phyloP scores from a whole-genome alignment of 371 early-diverging fungal species.

The Chytridium lagenaria region DNA sequence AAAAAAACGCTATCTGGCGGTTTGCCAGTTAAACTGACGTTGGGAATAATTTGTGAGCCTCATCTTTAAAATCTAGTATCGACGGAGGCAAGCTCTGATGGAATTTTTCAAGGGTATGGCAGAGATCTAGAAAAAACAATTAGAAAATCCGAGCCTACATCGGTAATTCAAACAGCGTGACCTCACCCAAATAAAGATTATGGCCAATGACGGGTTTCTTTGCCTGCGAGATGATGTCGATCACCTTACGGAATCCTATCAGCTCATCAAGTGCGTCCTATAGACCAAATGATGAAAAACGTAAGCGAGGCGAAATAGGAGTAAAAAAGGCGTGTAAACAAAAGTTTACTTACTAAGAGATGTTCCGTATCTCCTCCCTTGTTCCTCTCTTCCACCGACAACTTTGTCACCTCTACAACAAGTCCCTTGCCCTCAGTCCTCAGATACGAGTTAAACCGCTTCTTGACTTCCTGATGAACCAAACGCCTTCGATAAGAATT shows the following conservation, averaged over 20 bases:
- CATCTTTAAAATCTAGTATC: slow-evolving; percentile 66
- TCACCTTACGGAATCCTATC: slow-evolving; percentile 78
- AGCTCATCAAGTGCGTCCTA: slow-evolving; percentile 66
- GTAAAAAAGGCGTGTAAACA: slow-evolving; percentile 1
- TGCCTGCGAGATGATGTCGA: slow-evolving; percentile 72
- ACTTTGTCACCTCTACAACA: slow-evolving; percentile 50
- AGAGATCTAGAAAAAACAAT: slow-evolving; percentile 60
- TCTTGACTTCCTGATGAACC: slow-evolving; percentile 73
- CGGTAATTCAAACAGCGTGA: too few relatives aligned
- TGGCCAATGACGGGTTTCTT: slow-evolving; percentile 83
- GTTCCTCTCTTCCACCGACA: slow-evolving; percentile 54
- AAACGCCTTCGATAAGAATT: slow-evolving; percentile 68
- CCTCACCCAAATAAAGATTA: slow-evolving; percentile 71
- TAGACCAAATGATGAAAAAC: slow-evolving; percentile 9
- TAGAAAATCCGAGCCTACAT: not conserved
- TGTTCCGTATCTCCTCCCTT: not conserved
- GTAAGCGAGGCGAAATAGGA: not conserved
- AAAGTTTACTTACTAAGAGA: not conserved
- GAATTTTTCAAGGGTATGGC: slow-evolving; percentile 76
- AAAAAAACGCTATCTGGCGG: not conserved
- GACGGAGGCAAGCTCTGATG: slow-evolving; percentile 69
- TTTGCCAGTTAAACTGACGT: slow-evolving; percentile 49
- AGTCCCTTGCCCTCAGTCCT: slow-evolving; percentile 57
- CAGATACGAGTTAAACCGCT: slow-evolving; percentile 51
- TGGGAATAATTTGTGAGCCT: slow-evolving; percentile 62